A percentile compares a stretch with the other conserved stretches of the same genome.
These are phyloP conservation scores for Volvox africanus DNA, from an alignment of 139 green algal species.

Conservation along the genomic window DNA sequence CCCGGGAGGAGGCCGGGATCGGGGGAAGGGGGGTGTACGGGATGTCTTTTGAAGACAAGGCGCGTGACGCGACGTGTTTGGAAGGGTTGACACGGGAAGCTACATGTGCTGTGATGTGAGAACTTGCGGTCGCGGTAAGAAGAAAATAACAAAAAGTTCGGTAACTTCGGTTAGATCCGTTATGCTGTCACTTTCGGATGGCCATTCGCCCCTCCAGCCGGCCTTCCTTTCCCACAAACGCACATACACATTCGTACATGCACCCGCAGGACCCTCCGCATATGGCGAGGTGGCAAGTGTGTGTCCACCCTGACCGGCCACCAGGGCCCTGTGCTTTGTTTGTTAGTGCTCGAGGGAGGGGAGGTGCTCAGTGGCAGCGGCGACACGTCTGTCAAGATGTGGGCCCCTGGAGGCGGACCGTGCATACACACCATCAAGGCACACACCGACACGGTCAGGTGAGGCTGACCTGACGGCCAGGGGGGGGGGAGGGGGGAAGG, in stretches of 20 bases:
- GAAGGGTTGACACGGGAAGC: neutral
- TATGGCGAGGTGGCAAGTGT: constrained; percentile 78
- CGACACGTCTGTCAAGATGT: constrained; percentile 74
- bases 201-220: no score
- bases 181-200: no score
- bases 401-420: constrained; percentile 42
- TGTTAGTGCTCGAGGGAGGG: constrained; percentile 74
- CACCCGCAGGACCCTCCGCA: constrained; percentile 73
- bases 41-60: neutral
- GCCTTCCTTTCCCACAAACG: no score
- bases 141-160: no score
- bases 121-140: neutral
- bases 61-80: neutral
- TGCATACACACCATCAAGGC: constrained; percentile 79
- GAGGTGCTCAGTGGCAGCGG: constrained; percentile 84
- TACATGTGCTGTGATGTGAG: no score
- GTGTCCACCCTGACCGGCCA: constrained; percentile 72
- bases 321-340: constrained; percentile 82
- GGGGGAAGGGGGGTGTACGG: neutral
- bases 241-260: neutral
- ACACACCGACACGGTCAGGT: constrained; percentile 90
- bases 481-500: neutral
- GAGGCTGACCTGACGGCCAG: neutral
- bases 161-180: no score
- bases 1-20: neutral